Percentiles rank a stretch among this genome's conserved stretches.
Evolutionary conservation across 2,329 filamentous ascomycete species (phyloP).

Genomic region (Aspergillus costaricaensis): DNA sequence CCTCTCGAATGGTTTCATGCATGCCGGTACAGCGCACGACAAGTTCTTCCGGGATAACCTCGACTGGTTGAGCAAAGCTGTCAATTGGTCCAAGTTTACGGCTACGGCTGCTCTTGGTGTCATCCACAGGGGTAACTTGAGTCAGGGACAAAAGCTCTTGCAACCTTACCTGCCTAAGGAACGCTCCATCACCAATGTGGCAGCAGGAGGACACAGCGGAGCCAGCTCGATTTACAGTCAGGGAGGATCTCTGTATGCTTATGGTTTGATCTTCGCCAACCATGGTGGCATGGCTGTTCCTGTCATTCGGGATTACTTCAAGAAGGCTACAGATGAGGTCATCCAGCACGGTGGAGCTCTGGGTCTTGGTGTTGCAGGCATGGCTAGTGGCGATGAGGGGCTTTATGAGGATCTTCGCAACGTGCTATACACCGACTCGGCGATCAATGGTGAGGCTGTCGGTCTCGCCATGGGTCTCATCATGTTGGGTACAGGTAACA

Average conservation of each 20-base stretch:
- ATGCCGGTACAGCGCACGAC: constrained; percentile 95
- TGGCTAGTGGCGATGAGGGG: constrained; percentile 88
- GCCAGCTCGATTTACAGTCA: constrained; percentile 92
- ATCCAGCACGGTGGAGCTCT: constrained; percentile 96
- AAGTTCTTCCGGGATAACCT: constrained; percentile 98
- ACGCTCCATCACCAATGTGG: constrained; percentile 56
- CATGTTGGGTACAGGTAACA: constrained; percentile 97
- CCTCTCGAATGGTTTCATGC: constrained; percentile 98
- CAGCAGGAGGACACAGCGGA: constrained; percentile 53
- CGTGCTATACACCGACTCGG: constrained; percentile 89
- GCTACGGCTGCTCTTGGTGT: constrained; percentile 94
- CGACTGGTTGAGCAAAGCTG: constrained; percentile 96
- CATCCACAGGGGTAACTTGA: constrained; percentile 92
- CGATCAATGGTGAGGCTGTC: constrained; percentile 94
- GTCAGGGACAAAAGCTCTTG: constrained; percentile 87
- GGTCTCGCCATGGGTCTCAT: constrained; percentile 95
- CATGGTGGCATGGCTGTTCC: constrained; percentile 80
- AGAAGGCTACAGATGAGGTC: constrained; percentile 66
- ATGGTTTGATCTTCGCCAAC: constrained; percentile 95
- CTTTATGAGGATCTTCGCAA: constrained; percentile 90
- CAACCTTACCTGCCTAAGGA: constrained; percentile 90
- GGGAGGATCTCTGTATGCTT: constrained; percentile 91
- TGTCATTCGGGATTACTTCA: constrained; percentile 51
- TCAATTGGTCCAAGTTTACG: constrained; percentile 99
- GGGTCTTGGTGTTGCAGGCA: constrained; percentile 92